Evolutionary conservation across 1,284 basidiomycete species (phyloP).

Genomic region (Flammula alnicola): DNA sequence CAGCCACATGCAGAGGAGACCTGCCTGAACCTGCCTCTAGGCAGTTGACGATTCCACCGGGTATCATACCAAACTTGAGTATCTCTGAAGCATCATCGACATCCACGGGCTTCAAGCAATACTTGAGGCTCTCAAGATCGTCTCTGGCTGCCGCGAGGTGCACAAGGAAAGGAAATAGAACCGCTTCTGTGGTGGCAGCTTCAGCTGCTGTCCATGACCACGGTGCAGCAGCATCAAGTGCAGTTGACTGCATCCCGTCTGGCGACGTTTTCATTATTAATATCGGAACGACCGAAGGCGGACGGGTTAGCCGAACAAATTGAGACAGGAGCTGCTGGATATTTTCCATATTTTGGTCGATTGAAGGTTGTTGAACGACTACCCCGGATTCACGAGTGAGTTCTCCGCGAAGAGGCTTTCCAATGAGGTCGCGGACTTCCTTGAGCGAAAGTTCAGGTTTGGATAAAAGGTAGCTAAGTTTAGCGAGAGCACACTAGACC

Average conservation of each 20-base stretch:
- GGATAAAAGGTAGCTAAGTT: constrained; percentile 87
- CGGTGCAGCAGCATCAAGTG: constrained; percentile 62
- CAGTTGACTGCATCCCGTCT: constrained; percentile 40
- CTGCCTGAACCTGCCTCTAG: constrained; percentile 70
- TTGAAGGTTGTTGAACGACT: constrained; percentile 44
- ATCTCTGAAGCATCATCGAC: constrained; percentile 32
- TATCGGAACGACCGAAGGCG: constrained; percentile 40
- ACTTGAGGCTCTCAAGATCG: constrained; percentile 63
- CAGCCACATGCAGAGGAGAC: constrained; percentile 82
- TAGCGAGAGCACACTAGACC: constrained; percentile 80
- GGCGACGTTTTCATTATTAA: constrained; percentile 41
- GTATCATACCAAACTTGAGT: constrained; percentile 43
- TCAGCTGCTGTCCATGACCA: constrained; percentile 82
- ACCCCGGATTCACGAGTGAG: constrained; percentile 53
- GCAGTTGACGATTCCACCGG: constrained; percentile 73
- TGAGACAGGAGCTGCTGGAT: constrained; percentile 69
- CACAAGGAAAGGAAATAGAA: constrained; percentile 74
- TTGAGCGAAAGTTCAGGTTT: constrained; percentile 75
- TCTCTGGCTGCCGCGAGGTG: constrained; percentile 77
- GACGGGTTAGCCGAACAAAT: constrained; percentile 63
- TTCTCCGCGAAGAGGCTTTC: constrained; percentile 85
- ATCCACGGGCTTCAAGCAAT: constrained; percentile 51
- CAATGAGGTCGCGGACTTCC: constrained; percentile 80
- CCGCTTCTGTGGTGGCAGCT: constrained; percentile 66
- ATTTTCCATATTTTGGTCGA: constrained; percentile 58